Evolutionary conservation across 2,329 filamentous ascomycete genomes (phyloP), one percentile per base, ranked within the genome.

Genomic region (Sclerotinia trifoliorum): DNA sequence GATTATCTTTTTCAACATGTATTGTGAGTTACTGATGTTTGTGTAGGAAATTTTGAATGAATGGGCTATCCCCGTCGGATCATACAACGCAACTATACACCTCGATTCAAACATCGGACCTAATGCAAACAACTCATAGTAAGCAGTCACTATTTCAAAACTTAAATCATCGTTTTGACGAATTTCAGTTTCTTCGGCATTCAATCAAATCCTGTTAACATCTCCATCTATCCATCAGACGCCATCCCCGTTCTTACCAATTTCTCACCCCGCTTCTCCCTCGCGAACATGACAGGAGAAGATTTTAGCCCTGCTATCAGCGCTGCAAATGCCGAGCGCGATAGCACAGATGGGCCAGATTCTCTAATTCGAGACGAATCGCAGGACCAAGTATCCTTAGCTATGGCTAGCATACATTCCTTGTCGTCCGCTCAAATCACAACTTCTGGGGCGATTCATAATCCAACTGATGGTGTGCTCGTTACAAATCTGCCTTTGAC

Each of bases 101-200:
- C 32, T 65, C 26, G 46, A 65, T 17, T 26, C 66, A 64, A 57
- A 49, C 26, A 44, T 65, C 5, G 66, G 58, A 51, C 66, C 66
- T n/a, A 51, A 57, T 65, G 60, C 58, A n/a, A 68, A 29, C 24
- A 56, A 57, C 29, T 64, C 66, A 11, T 64, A 49, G 60, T 68
- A 48, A 65, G 58, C 10, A 39, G 8, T 42, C 21, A 21, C 8
- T 11, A 21, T 57, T 17, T 5, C 49, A 35, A 15, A 29, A 15
- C 7, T 35, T 8, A 2, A 2, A 35, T 5, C 19, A 24, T 64
- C 42, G 29, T 56, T 39, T 55, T 68, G 24, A 68, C 60, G 10
- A 6, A n/a, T 48, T 29, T 49, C 3, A 68, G 66, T 64, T 68
- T 68, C 60, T 68, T 68, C 24, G 66, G 66, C 6, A 57, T 68